Percentiles rank a stretch among this genome's conserved stretches.
Evolutionary conservation across 1,284 basidiomycete genomes (phyloP).

Genomic region (Pseudozyma flocculosa): DNA sequence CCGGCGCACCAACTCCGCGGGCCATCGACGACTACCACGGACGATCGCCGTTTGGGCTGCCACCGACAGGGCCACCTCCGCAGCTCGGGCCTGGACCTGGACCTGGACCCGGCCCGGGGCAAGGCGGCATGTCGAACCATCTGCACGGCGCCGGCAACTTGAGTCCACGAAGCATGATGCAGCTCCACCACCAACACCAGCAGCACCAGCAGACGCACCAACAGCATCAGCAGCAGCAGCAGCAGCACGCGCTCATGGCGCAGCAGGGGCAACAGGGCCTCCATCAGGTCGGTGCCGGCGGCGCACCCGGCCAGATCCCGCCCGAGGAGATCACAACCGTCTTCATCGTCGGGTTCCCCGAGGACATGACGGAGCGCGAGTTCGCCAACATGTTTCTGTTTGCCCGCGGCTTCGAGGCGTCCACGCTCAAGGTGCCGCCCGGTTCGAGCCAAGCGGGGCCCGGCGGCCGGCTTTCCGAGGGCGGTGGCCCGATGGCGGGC

Average conservation of each 20-base stretch:
- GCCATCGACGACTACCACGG: conserved; percentile 22
- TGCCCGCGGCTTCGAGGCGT: conserved; percentile 90
- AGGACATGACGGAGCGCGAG: conserved; percentile 98
- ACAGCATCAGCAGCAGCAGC: conserved; percentile 47
- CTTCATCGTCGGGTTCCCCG: conserved; percentile 97
- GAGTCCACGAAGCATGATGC: conserved; percentile 48
- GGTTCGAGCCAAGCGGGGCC: conserved; percentile 65
- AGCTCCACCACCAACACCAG: conserved; percentile 46
- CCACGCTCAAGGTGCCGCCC: conserved; percentile 93
- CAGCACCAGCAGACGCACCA: conserved; percentile 34
- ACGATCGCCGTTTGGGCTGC: conserved; percentile 13
- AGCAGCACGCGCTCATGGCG: conserved; percentile 21
- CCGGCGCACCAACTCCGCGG: not conserved
- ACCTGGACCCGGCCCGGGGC: no score
- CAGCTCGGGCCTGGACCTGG: no score
- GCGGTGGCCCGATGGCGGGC: conserved; percentile 16
- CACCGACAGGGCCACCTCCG: no score
- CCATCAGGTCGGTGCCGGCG: conserved; percentile 13
- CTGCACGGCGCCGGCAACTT: conserved; percentile 34
- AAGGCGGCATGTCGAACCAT: conserved; percentile 16
- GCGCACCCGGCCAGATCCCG: conserved; percentile 4
- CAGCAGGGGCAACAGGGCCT: conserved; percentile 26
- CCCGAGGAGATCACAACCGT: conserved; percentile 92
- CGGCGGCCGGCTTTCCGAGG: conserved; percentile 17
- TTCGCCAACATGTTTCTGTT: conserved; percentile 99